Evolutionary conservation across 345 rosid species (phyloP).

Genomic region (Eutrema japonicum): DNA sequence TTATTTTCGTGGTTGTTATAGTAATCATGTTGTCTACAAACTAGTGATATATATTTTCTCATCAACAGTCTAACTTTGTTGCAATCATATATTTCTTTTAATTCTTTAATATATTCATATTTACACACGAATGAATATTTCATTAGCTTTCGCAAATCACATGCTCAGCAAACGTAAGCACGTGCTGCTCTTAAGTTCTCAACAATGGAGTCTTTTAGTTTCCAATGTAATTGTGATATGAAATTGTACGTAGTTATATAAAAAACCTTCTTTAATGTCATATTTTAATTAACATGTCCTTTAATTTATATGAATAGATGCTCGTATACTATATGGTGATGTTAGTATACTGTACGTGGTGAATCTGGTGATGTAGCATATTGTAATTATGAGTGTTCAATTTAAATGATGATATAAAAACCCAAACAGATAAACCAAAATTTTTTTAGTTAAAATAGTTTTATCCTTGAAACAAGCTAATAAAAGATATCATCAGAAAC

Average conservation of each 20-base stretch:
- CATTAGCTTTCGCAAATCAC: slow-evolving; percentile 19
- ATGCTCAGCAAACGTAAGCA: slow-evolving; percentile 25
- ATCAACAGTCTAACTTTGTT: too few species aligned
- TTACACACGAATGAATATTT: slow-evolving; percentile 1
- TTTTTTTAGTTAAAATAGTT: neutral
- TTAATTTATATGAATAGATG: neutral
- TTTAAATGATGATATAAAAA: neutral
- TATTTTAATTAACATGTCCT: neutral
- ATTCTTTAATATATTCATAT: too few species aligned
- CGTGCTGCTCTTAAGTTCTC: slow-evolving; percentile 31
- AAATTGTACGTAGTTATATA: neutral
- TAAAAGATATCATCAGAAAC: neutral
- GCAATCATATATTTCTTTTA: too few species aligned
- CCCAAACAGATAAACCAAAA: neutral
- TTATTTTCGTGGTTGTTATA: too few species aligned
- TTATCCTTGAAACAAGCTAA: neutral
- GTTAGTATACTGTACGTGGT: neutral
- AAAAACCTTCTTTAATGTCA: neutral
- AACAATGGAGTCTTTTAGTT: neutral
- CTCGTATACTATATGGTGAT: neutral
- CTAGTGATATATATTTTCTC: too few species aligned
- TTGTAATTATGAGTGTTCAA: neutral
- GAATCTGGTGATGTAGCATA: too few species aligned
- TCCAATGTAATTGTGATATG: neutral
- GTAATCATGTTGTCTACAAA: too few species aligned